Conservation (phyloP, 257 asterid species). For the Solanum medicagineum region DNA sequence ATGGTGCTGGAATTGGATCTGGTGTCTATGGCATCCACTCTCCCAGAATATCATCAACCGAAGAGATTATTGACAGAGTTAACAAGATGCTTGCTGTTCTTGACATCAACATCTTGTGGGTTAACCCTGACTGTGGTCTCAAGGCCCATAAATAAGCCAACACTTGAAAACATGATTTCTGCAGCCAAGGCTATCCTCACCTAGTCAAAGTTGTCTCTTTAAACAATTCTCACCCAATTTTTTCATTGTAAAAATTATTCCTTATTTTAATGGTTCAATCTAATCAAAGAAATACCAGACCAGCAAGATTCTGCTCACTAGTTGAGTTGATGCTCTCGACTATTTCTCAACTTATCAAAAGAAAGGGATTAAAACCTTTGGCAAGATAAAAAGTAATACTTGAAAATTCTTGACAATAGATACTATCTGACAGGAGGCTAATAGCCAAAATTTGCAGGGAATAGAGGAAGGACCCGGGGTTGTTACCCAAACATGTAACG, state of each 20-base stretch:
- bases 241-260: background rate
- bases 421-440: background rate
- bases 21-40: constrained; percentile 95
- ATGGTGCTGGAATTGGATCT: constrained; percentile 94
- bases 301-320: background rate
- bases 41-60: constrained; percentile 80
- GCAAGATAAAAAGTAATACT: background rate
- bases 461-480: background rate
- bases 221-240: background rate
- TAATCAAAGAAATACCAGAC: background rate
- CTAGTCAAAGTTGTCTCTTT: background rate
- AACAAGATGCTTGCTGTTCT: constrained; percentile 96
- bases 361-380: background rate
- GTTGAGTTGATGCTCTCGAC: background rate
- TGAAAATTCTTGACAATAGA: background rate
- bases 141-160: constrained; percentile 95
- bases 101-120: constrained; percentile 92
- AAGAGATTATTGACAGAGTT: constrained; percentile 82
- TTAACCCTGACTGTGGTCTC: constrained; percentile 93
- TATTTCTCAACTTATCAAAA: background rate
- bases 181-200: constrained; percentile 80
- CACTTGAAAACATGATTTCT: constrained; percentile 68
- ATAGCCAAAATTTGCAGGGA: background rate
- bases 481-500: background rate
- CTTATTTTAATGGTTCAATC: background rate